These are phyloP conservation scores for Botryotinia globosa DNA, from an alignment of 2,329 filamentous ascomycete genomes.

Conservation along the genomic window DNA sequence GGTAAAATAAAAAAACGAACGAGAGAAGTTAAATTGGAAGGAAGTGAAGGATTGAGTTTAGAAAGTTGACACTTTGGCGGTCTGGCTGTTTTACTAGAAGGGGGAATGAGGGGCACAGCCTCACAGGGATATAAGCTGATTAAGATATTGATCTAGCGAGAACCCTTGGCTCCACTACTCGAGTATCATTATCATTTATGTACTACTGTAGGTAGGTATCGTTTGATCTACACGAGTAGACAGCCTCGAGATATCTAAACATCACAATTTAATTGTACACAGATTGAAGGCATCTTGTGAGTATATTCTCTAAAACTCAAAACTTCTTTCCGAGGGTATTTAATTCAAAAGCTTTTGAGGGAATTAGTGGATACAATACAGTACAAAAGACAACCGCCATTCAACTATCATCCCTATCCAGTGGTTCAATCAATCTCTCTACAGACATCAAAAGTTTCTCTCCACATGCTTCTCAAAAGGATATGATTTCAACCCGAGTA, in stretches of 20 bases:
- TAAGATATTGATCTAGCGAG: conserved; percentile 2
- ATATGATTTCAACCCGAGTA: background rate
- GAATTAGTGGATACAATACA: background rate
- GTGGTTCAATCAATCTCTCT: background rate
- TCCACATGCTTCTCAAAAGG: background rate
- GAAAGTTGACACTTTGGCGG: conserved; percentile 17
- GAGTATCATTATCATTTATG: background rate
- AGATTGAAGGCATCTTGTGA: background rate
- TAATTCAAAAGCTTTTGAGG: background rate
- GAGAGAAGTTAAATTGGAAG: background rate
- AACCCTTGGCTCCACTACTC: background rate
- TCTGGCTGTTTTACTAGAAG: conserved; percentile 3
- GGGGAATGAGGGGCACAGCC: conserved; percentile 1
- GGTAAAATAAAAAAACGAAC: background rate
- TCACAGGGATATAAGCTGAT: background rate
- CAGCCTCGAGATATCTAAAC: background rate
- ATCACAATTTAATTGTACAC: background rate
- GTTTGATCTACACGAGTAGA: background rate
- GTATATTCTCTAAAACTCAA: too few relatives aligned
- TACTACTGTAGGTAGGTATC: too few relatives aligned
- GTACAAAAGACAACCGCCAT: background rate
- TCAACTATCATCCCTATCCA: background rate
- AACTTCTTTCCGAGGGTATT: background rate
- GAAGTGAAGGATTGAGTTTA: background rate
- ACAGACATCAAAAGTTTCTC: background rate